phyloP scores from a whole-genome alignment of 2,329 filamentous ascomycete genomes.

The Penicillium brevicompactum region DNA sequence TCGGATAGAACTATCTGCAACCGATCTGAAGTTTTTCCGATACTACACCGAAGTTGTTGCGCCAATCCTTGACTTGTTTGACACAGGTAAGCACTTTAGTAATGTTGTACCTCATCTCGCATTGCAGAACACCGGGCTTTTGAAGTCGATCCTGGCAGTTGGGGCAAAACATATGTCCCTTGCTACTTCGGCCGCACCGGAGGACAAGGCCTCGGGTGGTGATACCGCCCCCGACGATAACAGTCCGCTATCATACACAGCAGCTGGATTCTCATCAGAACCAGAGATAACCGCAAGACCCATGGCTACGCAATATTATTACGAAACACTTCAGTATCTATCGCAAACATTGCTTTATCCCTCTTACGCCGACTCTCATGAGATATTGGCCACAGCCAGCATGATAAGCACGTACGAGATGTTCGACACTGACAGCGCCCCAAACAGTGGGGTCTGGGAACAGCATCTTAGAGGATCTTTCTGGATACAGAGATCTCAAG shows the following conservation, averaged over 20 bases:
- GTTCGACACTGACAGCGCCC: slow-evolving; percentile 51
- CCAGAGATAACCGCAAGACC: slow-evolving; percentile 3
- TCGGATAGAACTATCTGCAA: slow-evolving; percentile 7
- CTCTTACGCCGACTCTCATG: slow-evolving; percentile 55
- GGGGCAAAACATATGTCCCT: slow-evolving; percentile 14
- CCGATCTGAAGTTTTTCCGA: slow-evolving; percentile 9
- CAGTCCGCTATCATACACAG: neutral
- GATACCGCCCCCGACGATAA: neutral
- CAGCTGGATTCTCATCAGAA: neutral
- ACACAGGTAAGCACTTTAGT: slow-evolving; percentile 15
- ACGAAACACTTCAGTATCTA: slow-evolving; percentile 63
- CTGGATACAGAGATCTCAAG: slow-evolving; percentile 64
- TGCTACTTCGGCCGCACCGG: neutral
- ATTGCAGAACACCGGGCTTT: slow-evolving; percentile 1
- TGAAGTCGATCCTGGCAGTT: slow-evolving; percentile 7
- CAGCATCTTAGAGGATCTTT: slow-evolving; percentile 65
- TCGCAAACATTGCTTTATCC: slow-evolving; percentile 60
- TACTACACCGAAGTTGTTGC: slow-evolving; percentile 7
- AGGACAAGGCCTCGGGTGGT: neutral
- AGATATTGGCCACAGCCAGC: slow-evolving; percentile 60
- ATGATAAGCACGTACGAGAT: slow-evolving; percentile 67
- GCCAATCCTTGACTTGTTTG: slow-evolving; percentile 19
- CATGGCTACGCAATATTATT: slow-evolving; percentile 54
- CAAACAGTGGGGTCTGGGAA: slow-evolving; percentile 57
- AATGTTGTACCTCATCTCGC: slow-evolving; percentile 19